A percentile compares a stretch with the other conserved stretches of the same genome.
Evolutionary conservation across 2,329 filamentous ascomycete species (phyloP).

Genomic region (Aspergillaceae sp.): DNA sequence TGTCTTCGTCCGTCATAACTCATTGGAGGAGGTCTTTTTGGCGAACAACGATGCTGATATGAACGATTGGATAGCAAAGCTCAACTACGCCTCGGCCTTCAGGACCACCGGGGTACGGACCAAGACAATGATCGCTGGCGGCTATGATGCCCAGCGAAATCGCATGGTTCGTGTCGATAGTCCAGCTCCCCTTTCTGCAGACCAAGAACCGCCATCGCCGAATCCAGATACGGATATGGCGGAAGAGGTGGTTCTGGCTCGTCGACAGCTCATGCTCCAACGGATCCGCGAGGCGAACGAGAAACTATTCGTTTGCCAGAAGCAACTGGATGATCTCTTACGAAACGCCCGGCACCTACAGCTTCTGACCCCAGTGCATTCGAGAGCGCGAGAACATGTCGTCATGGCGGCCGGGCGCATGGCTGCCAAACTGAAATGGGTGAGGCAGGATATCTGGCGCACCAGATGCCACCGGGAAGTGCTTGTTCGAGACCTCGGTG

Average conservation of each 20-base stretch:
- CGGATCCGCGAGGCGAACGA: slow-evolving; percentile 79
- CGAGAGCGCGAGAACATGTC: slow-evolving; percentile 79
- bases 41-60: slow-evolving; percentile 85
- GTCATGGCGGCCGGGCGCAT: slow-evolving; percentile 76
- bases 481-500: slow-evolving; percentile 72
- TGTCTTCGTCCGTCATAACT: slow-evolving; percentile 76
- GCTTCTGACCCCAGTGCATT: slow-evolving; percentile 79
- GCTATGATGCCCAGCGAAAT: slow-evolving; percentile 68
- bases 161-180: slow-evolving; percentile 56
- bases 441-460: slow-evolving; percentile 87
- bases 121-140: slow-evolving; percentile 73
- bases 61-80: slow-evolving; percentile 92
- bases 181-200: slow-evolving; percentile 49
- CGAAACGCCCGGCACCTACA: slow-evolving; percentile 85
- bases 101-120: slow-evolving; percentile 84
- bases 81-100: slow-evolving; percentile 95
- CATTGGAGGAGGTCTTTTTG: slow-evolving; percentile 80
- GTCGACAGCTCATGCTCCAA: slow-evolving; percentile 70
- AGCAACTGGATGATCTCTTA: slow-evolving; percentile 71
- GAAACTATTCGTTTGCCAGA: slow-evolving; percentile 63
- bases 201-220: slow-evolving; percentile 63
- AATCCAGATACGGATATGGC: slow-evolving; percentile 69
- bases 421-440: slow-evolving; percentile 85
- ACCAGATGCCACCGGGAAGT: slow-evolving; percentile 87
- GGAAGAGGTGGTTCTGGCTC: slow-evolving; percentile 73